phyloP scores from a whole-genome alignment of 2,329 filamentous ascomycete species.

The Aspergillus japonicus region DNA sequence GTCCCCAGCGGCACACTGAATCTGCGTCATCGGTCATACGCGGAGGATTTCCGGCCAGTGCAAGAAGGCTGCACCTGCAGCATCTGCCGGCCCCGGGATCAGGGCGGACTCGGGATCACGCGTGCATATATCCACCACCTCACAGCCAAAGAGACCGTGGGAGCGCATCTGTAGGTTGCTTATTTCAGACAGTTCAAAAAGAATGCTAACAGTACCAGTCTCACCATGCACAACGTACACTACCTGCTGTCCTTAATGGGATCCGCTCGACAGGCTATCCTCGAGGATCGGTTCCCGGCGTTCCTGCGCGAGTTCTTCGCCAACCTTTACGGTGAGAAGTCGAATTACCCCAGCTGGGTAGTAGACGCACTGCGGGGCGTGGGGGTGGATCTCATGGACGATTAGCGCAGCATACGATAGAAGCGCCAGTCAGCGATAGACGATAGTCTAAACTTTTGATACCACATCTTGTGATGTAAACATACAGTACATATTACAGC shows the following conservation, averaged over 20 bases:
- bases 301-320: conserved; percentile 79
- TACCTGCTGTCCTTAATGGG: conserved; percentile 86
- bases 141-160: conserved; percentile 89
- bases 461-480: too few relatives aligned
- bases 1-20: conserved; percentile 81
- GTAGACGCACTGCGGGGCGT: conserved; percentile 74
- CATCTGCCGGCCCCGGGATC: conserved; percentile 66
- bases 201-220: conserved; percentile 47
- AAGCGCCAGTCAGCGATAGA: not conserved
- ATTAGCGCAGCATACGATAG: conserved; percentile 15
- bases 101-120: conserved; percentile 77
- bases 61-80: conserved; percentile 79
- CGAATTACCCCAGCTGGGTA: conserved; percentile 77
- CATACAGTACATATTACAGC: too few relatives aligned
- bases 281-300: conserved; percentile 75
- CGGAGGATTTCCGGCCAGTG: conserved; percentile 77
- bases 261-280: conserved; percentile 69
- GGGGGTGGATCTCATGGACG: conserved; percentile 68
- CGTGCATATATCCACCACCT: conserved; percentile 89
- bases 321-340: conserved; percentile 65
- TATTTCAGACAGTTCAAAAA: not conserved
- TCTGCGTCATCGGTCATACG: conserved; percentile 71
- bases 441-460: not conserved
- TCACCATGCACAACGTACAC: conserved; percentile 95
- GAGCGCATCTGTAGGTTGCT: conserved; percentile 63